Percentiles rank a stretch among this genome's conserved stretches.
Evolutionary conservation across 768 basidiomycete genomes (phyloP).

Genomic region (Amyloporia xantha): DNA sequence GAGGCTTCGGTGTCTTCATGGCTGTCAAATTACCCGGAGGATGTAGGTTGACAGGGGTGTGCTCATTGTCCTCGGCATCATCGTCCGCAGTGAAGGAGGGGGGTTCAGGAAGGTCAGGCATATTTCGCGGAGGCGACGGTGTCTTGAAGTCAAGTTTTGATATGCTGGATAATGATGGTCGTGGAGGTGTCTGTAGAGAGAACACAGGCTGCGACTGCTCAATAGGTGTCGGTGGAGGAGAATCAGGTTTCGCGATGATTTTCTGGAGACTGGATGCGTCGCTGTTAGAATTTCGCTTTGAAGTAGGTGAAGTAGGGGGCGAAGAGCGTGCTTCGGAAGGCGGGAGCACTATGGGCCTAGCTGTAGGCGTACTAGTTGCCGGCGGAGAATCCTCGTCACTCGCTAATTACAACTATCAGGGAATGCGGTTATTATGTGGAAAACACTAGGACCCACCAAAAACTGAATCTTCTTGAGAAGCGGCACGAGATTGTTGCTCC

Average conservation of each 20-base stretch:
- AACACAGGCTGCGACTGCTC: slow-evolving; percentile 6
- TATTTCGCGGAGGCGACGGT: slow-evolving; percentile 53
- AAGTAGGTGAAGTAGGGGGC: not conserved
- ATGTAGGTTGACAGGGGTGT: slow-evolving; percentile 19
- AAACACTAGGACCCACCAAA: not conserved
- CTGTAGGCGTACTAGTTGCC: slow-evolving; percentile 18
- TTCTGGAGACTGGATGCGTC: not conserved
- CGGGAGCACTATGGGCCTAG: slow-evolving; percentile 14
- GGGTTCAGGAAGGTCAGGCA: slow-evolving; percentile 63
- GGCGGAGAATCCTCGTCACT: slow-evolving; percentile 32
- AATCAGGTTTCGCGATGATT: slow-evolving; percentile 1
- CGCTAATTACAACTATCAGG: slow-evolving; percentile 17
- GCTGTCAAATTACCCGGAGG: slow-evolving; percentile 24
- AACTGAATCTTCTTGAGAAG: not conserved
- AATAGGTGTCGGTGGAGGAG: slow-evolving; percentile 26
- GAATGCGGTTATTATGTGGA: not conserved
- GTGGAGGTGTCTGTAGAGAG: slow-evolving; percentile 42
- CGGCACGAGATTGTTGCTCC: not conserved
- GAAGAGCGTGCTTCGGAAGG: slow-evolving; percentile 10
- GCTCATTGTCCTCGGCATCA: slow-evolving; percentile 26
- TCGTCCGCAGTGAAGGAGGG: slow-evolving; percentile 54
- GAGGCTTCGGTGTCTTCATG: slow-evolving; percentile 40
- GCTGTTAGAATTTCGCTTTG: not conserved
- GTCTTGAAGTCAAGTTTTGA: slow-evolving; percentile 49
- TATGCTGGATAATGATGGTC: slow-evolving; percentile 31